Evolutionary conservation across 176 grass and related monocot genomes (phyloP).

Genomic region (Rhynchospora tenuis): DNA sequence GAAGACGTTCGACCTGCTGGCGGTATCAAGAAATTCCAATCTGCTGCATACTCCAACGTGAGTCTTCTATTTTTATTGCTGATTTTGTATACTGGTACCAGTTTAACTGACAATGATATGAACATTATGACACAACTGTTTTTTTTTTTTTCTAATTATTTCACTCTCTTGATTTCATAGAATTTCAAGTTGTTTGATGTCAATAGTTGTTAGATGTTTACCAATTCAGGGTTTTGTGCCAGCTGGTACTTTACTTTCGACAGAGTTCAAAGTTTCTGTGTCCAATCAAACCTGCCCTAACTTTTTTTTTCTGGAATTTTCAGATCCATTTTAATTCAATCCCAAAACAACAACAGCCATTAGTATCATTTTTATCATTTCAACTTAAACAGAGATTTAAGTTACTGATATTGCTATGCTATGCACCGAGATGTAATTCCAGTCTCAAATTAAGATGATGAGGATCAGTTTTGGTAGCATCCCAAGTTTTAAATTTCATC

Average conservation of each 20-base stretch:
- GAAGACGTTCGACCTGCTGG: constrained; percentile 92
- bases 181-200: not conserved
- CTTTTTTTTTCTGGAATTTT: not conserved
- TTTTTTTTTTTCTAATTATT: no score
- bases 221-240: not conserved
- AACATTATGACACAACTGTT: not conserved
- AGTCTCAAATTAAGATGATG: not conserved
- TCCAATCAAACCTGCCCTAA: not conserved
- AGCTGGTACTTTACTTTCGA: not conserved
- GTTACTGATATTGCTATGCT: not conserved
- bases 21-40: constrained; percentile 98
- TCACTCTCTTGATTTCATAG: no score
- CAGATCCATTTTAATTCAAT: not conserved
- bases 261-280: not conserved
- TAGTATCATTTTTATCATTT: not conserved
- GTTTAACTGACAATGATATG: not conserved
- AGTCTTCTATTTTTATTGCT: not conserved
- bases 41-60: constrained; percentile 99
- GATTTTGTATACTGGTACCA: not conserved
- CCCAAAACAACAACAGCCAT: not conserved
- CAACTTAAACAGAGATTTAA: not conserved
- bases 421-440: not conserved
- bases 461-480: not conserved
- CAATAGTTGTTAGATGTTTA: not conserved
- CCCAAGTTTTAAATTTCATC: not conserved